Percentiles rank a stretch among this genome's conserved stretches.
These are phyloP conservation scores for Skeletonema menzelii DNA, from an alignment of 108 stramenopile species.

Conservation along the genomic window DNA sequence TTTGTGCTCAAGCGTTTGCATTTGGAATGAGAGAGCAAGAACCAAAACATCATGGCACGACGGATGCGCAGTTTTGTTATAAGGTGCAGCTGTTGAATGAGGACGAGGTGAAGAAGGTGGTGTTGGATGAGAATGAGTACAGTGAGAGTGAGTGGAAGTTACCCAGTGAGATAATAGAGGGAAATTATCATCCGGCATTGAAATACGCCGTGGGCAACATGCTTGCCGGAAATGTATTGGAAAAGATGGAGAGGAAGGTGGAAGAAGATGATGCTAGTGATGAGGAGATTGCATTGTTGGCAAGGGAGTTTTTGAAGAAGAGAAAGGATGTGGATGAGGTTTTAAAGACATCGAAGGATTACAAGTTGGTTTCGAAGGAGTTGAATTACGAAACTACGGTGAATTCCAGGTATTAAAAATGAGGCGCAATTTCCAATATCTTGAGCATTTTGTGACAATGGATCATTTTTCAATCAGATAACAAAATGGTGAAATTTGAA, in stretches of 20 bases:
- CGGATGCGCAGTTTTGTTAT: conserved; percentile 48
- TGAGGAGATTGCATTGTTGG: conserved; percentile 31
- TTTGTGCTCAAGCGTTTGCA: conserved; percentile 51
- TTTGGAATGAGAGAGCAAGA: conserved; percentile 48
- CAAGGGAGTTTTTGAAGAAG: conserved; percentile 45
- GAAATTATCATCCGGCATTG: conserved; percentile 56
- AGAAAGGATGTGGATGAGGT: conserved; percentile 28
- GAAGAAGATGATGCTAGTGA: conserved; percentile 11
- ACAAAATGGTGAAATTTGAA: too few species aligned
- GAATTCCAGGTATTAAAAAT: conserved; percentile 30
- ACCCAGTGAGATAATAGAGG: conserved; percentile 32
- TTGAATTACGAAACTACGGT: conserved; percentile 38
- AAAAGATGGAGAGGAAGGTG: conserved; percentile 14
- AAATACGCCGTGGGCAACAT: conserved; percentile 42
- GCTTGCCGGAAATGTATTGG: conserved; percentile 33
- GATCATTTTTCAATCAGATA: too few species aligned
- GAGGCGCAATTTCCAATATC: too few species aligned
- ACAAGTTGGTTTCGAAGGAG: conserved; percentile 42
- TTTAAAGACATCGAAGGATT: conserved; percentile 25
- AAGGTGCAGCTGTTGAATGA: conserved; percentile 19
- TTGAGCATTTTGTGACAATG: too few species aligned
- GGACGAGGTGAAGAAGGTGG: conserved; percentile 33
- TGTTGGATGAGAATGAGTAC: conserved; percentile 41
- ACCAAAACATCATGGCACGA: conserved; percentile 45
- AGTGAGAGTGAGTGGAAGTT: conserved; percentile 37